phyloP scores from a whole-genome alignment of 495 filamentous ascomycete species.

The Neurospora terricola region DNA sequence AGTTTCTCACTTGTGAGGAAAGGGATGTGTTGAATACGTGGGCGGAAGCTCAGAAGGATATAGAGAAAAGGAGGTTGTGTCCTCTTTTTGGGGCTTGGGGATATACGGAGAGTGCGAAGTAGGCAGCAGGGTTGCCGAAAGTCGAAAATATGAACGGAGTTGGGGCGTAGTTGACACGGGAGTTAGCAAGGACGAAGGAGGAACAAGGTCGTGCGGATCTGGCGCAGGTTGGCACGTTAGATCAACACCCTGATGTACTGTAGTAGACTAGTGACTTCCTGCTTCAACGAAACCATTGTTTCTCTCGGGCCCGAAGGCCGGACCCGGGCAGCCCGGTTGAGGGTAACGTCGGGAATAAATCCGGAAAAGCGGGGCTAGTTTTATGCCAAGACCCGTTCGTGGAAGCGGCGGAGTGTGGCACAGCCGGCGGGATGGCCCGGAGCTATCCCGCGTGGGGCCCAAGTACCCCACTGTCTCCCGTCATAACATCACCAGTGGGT shows the following conservation, averaged over 20 bases:
- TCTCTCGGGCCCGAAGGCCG: not conserved
- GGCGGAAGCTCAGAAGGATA: not conserved
- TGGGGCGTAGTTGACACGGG: too few species aligned
- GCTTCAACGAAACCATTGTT: not conserved
- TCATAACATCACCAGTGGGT: not conserved
- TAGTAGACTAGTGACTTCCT: not conserved
- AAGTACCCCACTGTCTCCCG: not conserved
- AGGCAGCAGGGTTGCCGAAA: not conserved
- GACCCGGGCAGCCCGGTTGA: not conserved
- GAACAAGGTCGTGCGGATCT: not conserved
- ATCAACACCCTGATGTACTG: not conserved
- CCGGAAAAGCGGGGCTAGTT: not conserved
- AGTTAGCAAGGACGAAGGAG: not conserved
- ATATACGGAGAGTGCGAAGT: not conserved
- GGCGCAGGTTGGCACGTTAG: not conserved
- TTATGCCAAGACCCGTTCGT: not conserved
- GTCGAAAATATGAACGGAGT: too few species aligned
- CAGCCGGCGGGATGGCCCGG: not conserved
- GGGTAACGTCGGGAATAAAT: not conserved
- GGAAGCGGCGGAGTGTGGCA: not conserved
- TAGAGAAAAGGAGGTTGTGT: not conserved
- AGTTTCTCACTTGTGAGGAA: not conserved
- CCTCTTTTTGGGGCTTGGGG: not conserved
- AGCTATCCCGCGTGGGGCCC: not conserved
- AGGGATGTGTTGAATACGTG: not conserved